Evolutionary conservation across 177 flowering plant species (phyloP).

Genomic region (Vitis hybrid): DNA sequence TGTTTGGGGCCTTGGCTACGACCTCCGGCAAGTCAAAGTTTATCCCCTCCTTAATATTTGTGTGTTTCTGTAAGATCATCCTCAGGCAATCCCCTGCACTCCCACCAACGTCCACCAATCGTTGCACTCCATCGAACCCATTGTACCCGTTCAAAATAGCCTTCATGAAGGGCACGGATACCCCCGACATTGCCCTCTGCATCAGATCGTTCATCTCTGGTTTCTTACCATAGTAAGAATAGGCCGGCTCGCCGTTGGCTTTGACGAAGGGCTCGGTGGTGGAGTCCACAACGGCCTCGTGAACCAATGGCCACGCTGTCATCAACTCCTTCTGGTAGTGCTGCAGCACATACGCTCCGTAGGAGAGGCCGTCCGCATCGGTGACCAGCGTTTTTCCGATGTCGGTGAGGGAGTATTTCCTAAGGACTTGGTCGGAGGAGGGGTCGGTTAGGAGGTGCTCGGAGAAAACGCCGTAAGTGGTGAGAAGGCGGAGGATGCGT

Average conservation of each 20-base stretch:
- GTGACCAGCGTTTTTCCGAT: conserved; percentile 62
- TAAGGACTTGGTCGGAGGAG: conserved; percentile 4
- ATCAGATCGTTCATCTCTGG: conserved; percentile 72
- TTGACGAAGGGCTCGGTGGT: conserved; percentile 54
- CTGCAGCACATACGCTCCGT: conserved; percentile 65
- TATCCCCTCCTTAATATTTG: conserved; percentile 45
- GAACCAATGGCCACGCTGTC: conserved; percentile 59
- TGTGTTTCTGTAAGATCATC: conserved; percentile 53
- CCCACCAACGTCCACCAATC: conserved; percentile 79
- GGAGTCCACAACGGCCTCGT: conserved; percentile 60
- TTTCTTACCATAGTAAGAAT: conserved; percentile 50
- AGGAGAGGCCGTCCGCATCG: conserved; percentile 57
- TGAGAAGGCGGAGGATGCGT: conserved; percentile 68
- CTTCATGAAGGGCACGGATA: conserved; percentile 76
- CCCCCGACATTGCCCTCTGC: conserved; percentile 76
- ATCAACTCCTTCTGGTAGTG: conserved; percentile 73
- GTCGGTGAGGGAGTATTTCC: conserved; percentile 60
- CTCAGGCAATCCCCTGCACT: conserved; percentile 74
- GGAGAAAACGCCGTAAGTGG: conserved; percentile 57
- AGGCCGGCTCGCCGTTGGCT: conserved; percentile 69
- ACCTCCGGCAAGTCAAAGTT: conserved; percentile 85
- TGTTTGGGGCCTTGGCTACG: conserved; percentile 57
- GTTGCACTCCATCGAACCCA: conserved; percentile 51
- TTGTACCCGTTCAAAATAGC: conserved; percentile 59
- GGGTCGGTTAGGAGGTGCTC: conserved; percentile 40